Base-by-base conservation (phyloP, 495 filamentous ascomycete genomes). In the Oleoguttula mirabilis region DNA sequence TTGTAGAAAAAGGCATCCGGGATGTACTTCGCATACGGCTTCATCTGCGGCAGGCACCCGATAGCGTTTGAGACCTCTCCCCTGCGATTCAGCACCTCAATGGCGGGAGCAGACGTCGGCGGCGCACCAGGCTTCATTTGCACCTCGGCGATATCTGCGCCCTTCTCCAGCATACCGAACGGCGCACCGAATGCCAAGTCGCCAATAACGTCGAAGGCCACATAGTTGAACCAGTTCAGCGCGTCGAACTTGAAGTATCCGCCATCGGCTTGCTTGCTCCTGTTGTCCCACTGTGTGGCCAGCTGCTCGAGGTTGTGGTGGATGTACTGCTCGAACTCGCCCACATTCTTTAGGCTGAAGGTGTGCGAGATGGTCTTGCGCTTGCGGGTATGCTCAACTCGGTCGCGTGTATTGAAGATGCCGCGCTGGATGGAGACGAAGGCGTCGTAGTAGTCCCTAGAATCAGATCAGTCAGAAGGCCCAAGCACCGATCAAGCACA, bases 131-230 rank as follows among this genome's bases (percentile, higher is more conserved):
- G 68, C 1, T 67, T 67, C 51, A 67, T 62, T 41, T 71, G 67
- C 45, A 80, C 71, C 57, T 78, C 74, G 5, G 76, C 75, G 28
- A 77, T 66, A 51, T 80, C 76, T 41, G 69, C 68, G 21, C 76
- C 76, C 17, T 70, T 64, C 27, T 71, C 65, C 5, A 82, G 60
- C 78, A 66, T 66, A 1, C 63, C 63, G 36, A 66, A 66, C 4
- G 63, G 63, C 1, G 54, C 51, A 1, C 63, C 63, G 37, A 66
- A 66, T 8, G 63, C 63, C 46, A 84, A 64, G 54, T 85, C 80
- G 4, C 85, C 86, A 50, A 94, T 94, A 40, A 90, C 84, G 52
- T 94, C 87, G 51, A 94, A 94, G 31, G 87, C 87, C 8, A 93
- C 71, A 59, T 82, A 93, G 64, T 94, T 94, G 72, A 88, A 90